Evolutionary conservation across 208 protist genomes (phyloP), one percentile per base, ranked within the genome.

Genomic region (Leishmania amazonensis): DNA sequence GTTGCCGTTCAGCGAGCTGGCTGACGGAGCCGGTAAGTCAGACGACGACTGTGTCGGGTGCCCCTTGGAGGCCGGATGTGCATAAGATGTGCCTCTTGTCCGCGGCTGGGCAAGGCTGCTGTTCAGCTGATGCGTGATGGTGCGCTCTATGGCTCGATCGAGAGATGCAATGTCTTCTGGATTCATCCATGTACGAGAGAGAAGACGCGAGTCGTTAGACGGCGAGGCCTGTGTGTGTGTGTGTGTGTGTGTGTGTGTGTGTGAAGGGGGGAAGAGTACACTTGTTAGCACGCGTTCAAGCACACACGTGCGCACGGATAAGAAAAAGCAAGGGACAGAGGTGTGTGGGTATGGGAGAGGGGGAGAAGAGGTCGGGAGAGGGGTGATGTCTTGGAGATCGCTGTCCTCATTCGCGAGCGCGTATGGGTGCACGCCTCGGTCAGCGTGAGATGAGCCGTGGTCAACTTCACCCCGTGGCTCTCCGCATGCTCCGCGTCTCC

Each of bases 61-160:
- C 42, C 68, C 7, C 68, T 51, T 9, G 38, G 38, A 28, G 4
- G 74, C 6, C 54, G 38, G 31, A 17, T 31, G 35, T 11, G 53
- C 38, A 17, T 53, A 5, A 17, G 42, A 5, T 53, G 75, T 13
- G 24, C 51, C 58, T 31, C 28, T 79, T 31, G 0, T 62, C 21
- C 42, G 73, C 45, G 13, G 42, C 38, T 64, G 67, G 31, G 81
- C 62, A n/a, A 47, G 28, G 21, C 21, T 53, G 7, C 60, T 11
- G 8, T 28, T 70, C 38, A 57, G 40, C 24, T 24, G 54, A 51
- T 79, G 75, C 38, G 75, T 79, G 75, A 79, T 68, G 60, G 75
- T 79, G 8, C 58, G 1, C 42, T 71, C 75, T 38, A 58, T 31
- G 28, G 75, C 75, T 53, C 58, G 75, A 21, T 70, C 58, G 47